These are phyloP conservation scores for Ophiostoma himal-ulmi DNA, from an alignment of 2,329 filamentous ascomycete genomes.

Conservation along the genomic window DNA sequence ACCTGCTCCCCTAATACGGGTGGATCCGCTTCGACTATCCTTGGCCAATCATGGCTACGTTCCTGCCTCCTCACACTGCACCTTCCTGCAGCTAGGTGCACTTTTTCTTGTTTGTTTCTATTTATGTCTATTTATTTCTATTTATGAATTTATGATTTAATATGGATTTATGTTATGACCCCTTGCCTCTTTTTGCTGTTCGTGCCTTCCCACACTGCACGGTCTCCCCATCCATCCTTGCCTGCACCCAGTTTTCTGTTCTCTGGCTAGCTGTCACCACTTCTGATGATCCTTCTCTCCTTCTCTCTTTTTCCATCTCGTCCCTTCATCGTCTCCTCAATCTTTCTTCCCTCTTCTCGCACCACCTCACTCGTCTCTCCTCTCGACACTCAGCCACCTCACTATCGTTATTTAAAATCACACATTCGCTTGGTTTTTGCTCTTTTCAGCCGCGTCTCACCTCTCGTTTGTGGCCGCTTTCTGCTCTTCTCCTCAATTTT, in stretches of 20 bases:
- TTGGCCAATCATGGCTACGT: not conserved
- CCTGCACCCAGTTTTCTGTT: not conserved
- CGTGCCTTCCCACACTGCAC: not conserved
- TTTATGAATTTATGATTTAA: not conserved
- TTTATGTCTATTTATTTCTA: conserved; percentile 6
- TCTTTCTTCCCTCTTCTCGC: not conserved
- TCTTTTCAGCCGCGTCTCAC: conserved; percentile 18
- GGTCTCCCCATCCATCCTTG: not conserved
- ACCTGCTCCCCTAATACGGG: not conserved
- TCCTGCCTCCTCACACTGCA: not conserved
- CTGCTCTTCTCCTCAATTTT: not conserved
- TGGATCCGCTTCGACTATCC: not conserved
- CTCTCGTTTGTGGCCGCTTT: conserved; percentile 14
- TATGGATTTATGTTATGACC: conserved; percentile 8
- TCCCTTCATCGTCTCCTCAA: not conserved
- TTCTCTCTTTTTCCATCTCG: not conserved
- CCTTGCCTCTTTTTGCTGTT: not conserved
- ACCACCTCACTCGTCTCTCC: not conserved
- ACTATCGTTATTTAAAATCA: conserved; percentile 10
- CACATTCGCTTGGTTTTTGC: conserved; percentile 21
- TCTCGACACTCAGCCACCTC: not conserved
- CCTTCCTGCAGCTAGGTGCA: conserved; percentile 13
- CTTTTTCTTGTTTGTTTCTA: conserved; percentile 19
- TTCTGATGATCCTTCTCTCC: not conserved
- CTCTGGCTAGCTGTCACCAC: not conserved